Evolutionary conservation across 2,329 filamentous ascomycete genomes (phyloP), one percentile per base, ranked within the genome.

Genomic region (Aspergillus viridinutans): DNA sequence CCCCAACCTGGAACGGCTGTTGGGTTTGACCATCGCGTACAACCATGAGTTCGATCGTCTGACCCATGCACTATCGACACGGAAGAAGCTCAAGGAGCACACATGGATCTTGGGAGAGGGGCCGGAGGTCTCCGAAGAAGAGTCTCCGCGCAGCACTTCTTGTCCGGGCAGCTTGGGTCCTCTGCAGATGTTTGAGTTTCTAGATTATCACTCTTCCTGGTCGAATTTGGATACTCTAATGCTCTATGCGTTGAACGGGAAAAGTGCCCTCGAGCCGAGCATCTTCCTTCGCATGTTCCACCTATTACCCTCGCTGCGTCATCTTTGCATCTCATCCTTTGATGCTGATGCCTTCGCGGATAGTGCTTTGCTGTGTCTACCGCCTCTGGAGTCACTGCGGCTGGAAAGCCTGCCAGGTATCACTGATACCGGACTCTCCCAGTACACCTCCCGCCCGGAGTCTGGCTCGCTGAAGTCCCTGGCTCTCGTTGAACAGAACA

Each of bases 341-440:
- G 74, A 80, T 56, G 72, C 76, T 14, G 73, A 79, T 38, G 81
- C 83, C 49, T 85, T 85, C 61, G 78, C 81, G 20, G 80, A 85
- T 63, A 73, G 76, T 45, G 80, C 82, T 2, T 68, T 86, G 35
- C 74, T 81, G 28, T 77, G 82, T 32, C 69, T 86, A 12, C 82
- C 82, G 1, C 57, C 78, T 2, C 67, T 86, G 12, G 72, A 75
- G 38, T 83, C 81, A 0, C 72, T 86, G 12, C 77, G 83, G 3
- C 74, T 86, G 29, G 82, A 85, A 61, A 76, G 78, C 50, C 73
- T 85, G 8, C 74, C 74, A 9, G 84, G 83, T 2, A 67, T 86
- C 47, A 83, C 81, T 2, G 83, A 85, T 57, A 74, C 76, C 47
- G 83, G 83, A 10, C 70, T 86, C 32, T 73, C 78, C 8, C 78